These are phyloP conservation scores for Polyplosphaeria fusca DNA, from an alignment of 495 filamentous ascomycete species.

Conservation along the genomic window DNA sequence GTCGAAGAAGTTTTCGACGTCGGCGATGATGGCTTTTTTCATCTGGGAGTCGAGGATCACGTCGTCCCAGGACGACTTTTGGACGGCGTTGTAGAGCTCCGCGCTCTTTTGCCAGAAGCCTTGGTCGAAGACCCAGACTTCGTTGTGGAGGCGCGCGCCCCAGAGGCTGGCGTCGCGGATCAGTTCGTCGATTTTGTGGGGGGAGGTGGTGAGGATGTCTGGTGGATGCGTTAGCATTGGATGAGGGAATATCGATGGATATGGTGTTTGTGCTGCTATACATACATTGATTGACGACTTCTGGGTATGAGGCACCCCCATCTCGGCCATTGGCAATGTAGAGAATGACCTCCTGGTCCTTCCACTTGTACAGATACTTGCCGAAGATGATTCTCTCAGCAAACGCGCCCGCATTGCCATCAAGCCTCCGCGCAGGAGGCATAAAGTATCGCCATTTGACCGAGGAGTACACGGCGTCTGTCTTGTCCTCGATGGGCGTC, in stretches of 20 bases:
- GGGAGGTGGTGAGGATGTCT: constrained; percentile 45
- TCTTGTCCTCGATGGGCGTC: constrained; percentile 41
- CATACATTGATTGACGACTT: constrained; percentile 42
- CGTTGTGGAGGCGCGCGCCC: constrained; percentile 52
- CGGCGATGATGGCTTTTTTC: constrained; percentile 57
- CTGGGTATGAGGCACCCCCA: constrained; percentile 38
- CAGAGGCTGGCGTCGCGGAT: constrained; percentile 52
- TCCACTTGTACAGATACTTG: constrained; percentile 53
- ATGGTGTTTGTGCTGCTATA: too few species aligned
- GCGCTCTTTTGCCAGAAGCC: constrained; percentile 58
- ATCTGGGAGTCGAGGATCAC: constrained; percentile 63
- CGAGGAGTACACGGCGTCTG: constrained; percentile 30
- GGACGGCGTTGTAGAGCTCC: constrained; percentile 56
- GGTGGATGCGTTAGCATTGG: too few species aligned
- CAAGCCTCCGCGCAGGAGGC: constrained; percentile 51
- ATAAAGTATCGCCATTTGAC: constrained; percentile 47
- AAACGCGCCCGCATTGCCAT: constrained; percentile 47
- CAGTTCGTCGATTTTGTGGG: constrained; percentile 49
- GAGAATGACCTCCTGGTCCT: constrained; percentile 50
- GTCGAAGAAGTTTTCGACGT: constrained; percentile 61
- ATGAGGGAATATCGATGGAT: too few species aligned
- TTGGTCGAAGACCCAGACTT: constrained; percentile 63
- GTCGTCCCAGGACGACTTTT: constrained; percentile 57
- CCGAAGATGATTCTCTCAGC: constrained; percentile 48
- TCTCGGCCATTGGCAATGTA: constrained; percentile 54